These are phyloP conservation scores for Boechera stricta DNA, from an alignment of 345 rosid genomes.

Conservation along the genomic window DNA sequence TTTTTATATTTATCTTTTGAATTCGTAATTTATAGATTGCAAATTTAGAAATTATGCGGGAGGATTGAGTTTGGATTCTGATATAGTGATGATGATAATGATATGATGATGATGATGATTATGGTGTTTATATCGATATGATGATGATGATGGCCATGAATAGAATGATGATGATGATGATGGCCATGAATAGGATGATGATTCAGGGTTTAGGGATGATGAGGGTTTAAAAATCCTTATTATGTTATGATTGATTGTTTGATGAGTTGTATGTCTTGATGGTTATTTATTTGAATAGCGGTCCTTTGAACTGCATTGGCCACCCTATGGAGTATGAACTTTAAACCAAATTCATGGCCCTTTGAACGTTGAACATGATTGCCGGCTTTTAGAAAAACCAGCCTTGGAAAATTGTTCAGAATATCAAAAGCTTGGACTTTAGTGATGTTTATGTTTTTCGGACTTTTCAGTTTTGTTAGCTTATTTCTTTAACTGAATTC, in stretches of 20 bases:
- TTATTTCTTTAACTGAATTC: background rate
- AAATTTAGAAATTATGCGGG: background rate
- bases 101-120: background rate
- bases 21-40: background rate
- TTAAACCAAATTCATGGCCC: background rate
- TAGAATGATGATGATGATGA: background rate
- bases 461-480: background rate
- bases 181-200: background rate
- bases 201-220: conserved; percentile 14
- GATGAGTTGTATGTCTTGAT: background rate
- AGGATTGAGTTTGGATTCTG: background rate
- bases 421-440: background rate
- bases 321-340: background rate
- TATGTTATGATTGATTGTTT: background rate
- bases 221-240: background rate
- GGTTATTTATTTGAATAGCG: background rate
- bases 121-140: background rate
- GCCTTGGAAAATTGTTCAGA: background rate
- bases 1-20: background rate
- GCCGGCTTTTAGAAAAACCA: background rate
- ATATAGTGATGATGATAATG: background rate
- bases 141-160: background rate
- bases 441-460: background rate
- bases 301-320: background rate
- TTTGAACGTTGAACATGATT: background rate